Evolutionary conservation across 140 eudicot genomes (phyloP), one percentile per base, ranked within the genome.

Genomic region (Senecio squalidus): DNA sequence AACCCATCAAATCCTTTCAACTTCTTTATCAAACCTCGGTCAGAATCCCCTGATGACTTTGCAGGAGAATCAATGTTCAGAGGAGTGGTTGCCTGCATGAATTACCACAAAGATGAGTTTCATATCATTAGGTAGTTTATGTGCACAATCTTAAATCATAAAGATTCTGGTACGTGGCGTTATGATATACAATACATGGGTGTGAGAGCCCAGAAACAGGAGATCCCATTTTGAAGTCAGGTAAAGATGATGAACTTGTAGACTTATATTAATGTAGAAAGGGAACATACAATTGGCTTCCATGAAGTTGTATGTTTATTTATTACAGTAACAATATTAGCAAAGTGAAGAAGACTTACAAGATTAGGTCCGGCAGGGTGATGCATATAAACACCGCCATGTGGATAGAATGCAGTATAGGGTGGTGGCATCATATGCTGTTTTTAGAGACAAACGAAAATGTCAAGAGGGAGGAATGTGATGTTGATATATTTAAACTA

Each of bases 301-400:
- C n/a, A n/a, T n/a, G n/a, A n/a, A n/a, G n/a, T n/a, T n/a, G n/a
- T n/a, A n/a, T n/a, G n/a, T n/a, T n/a, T n/a, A n/a, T n/a, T n/a
- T n/a, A n/a, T n/a, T n/a, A n/a, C n/a, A n/a, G n/a, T 38, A 9
- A 29, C 7, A 9, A 28, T 38, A 36, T 49, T 9, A 8, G 4
- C 5, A 25, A 33, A 52, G 60, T 54, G 23, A 43, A 8, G 48
- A 9, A 20, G 27, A 66, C 96, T 91, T 84, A 91, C 96, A 13
- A 83, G 34, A 69, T 94, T 81, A 66, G 83, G 80, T 29, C 82
- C 91, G 41, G 91, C n/a, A n/a, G n/a, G n/a, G n/a, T n/a, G 96
- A 67, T 91, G 98, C 17, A 92, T 74, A 70, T 86, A 86, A 65
- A 81, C 90, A 28, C 97, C 95, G 68, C 90, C 94, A 72, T 74